A percentile compares a stretch with the other conserved stretches of the same genome.
These are phyloP conservation scores for Thelephora aurantiotincta DNA, from an alignment of 768 basidiomycete genomes.

Conservation along the genomic window DNA sequence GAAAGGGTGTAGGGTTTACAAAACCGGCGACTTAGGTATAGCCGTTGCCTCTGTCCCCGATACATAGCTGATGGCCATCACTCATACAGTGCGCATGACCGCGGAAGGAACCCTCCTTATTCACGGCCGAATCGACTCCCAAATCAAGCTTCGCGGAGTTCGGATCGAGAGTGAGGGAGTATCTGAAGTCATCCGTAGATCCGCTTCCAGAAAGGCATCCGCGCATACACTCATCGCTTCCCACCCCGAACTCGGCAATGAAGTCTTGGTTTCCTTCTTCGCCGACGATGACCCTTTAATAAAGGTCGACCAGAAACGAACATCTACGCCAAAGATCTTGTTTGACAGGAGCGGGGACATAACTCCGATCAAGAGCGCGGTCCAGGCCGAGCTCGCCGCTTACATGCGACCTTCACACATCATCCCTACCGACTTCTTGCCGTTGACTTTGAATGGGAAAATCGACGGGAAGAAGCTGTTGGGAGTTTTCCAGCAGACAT, in stretches of 20 bases:
- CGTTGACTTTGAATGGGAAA: constrained; percentile 27
- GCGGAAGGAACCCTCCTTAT: constrained; percentile 34
- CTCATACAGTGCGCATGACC: constrained; percentile 26
- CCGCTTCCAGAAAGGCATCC: constrained; percentile 23
- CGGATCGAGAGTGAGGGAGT: constrained; percentile 41
- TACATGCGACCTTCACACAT: constrained; percentile 41
- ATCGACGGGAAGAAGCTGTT: constrained; percentile 17
- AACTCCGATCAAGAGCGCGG: constrained; percentile 14
- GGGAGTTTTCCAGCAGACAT: constrained; percentile 13
- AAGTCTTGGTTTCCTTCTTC: constrained; percentile 30
- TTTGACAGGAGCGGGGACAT: constrained; percentile 5
- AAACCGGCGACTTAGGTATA: constrained; percentile 29
- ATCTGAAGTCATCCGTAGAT: constrained; percentile 11
- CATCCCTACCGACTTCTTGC: constrained; percentile 32
- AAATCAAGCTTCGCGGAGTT: constrained; percentile 37
- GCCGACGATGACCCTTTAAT: constrained; percentile 8
- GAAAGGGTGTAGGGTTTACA: constrained; percentile 25
- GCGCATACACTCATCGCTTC: constrained; percentile 27
- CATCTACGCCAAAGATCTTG: constrained; percentile 19
- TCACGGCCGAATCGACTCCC: constrained; percentile 35
- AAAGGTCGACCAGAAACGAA: constrained; percentile 26
- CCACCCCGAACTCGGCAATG: constrained; percentile 27
- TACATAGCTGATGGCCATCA: too few relatives aligned
- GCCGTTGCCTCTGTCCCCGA: too few relatives aligned
- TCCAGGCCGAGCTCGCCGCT: constrained; percentile 27